Conservation (phyloP, 2,329 filamentous ascomycete species). For the Ophiostoma angusticollis region DNA sequence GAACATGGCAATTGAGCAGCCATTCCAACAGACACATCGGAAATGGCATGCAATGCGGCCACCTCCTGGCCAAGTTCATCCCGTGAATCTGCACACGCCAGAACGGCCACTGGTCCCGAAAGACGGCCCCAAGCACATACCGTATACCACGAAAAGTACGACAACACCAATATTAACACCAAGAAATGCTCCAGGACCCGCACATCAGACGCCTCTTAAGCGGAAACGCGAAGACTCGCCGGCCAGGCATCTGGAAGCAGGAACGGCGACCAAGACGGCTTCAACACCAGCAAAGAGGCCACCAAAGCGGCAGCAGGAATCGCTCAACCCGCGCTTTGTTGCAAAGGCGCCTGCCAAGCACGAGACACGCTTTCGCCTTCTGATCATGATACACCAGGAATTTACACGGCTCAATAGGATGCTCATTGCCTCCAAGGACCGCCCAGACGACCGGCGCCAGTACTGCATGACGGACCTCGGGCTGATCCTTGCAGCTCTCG, state of each 20-base stretch:
- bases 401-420: conserved; percentile 55
- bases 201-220: conserved; percentile 10
- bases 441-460: conserved; percentile 31
- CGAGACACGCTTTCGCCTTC: conserved; percentile 40
- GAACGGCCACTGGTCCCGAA: no score
- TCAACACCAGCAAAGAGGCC: background rate
- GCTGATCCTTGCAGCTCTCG: conserved; percentile 54
- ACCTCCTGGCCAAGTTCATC: no score
- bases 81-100: no score
- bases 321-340: conserved; percentile 55
- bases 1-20: no score
- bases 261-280: background rate
- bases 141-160: no score
- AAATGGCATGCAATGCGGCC: no score
- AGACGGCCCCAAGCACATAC: no score
- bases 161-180: background rate
- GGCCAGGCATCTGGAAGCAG: background rate
- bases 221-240: conserved; percentile 6
- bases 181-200: background rate
- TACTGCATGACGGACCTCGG: conserved; percentile 51
- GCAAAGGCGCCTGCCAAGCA: conserved; percentile 44
- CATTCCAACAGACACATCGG: no score
- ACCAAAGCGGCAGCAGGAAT: conserved; percentile 29
- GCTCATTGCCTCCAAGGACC: conserved; percentile 35
- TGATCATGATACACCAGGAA: conserved; percentile 53